Evolutionary conservation across 73 alveolate genomes (phyloP).

Genomic region (Effrenium voratum): DNA sequence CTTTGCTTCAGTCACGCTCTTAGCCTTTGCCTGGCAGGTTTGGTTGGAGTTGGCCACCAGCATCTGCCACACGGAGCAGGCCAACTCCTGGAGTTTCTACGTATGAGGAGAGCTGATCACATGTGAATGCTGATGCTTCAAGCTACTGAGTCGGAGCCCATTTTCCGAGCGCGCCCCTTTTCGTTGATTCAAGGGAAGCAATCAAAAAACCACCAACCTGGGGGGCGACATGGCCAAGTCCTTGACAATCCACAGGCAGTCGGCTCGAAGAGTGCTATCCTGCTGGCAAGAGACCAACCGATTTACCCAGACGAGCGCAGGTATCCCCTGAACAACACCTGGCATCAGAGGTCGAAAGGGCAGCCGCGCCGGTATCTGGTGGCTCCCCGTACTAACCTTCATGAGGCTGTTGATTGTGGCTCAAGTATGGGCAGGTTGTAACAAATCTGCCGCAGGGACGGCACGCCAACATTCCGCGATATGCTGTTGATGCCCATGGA

Average conservation of each 20-base stretch:
- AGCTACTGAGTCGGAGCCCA: neutral
- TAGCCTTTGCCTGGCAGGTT: slow-evolving; percentile 71
- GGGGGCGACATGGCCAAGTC: neutral
- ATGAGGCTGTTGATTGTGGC: too few species aligned
- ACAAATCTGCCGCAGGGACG: too few species aligned
- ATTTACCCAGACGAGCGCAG: neutral
- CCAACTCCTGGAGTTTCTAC: slow-evolving; percentile 37
- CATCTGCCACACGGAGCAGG: slow-evolving; percentile 81
- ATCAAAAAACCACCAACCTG: neutral
- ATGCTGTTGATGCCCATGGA: too few species aligned
- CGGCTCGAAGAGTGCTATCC: slow-evolving; percentile 88
- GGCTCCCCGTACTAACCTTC: too few species aligned
- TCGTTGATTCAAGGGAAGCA: neutral
- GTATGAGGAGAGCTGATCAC: neutral
- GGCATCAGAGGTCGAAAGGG: too few species aligned
- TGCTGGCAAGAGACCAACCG: neutral
- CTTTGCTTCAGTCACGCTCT: too few species aligned
- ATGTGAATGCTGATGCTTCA: neutral
- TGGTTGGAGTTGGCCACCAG: slow-evolving; percentile 65
- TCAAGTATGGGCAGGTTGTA: too few species aligned
- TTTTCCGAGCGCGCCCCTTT: neutral
- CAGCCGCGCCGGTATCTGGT: too few species aligned
- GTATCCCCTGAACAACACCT: too few species aligned
- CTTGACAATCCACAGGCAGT: slow-evolving; percentile 89
- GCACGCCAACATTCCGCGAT: too few species aligned